A percentile compares a stretch with the other conserved stretches of the same genome.
Conservation (phyloP, 2,329 filamentous ascomycete genomes). For the Venturia carpophila region DNA sequence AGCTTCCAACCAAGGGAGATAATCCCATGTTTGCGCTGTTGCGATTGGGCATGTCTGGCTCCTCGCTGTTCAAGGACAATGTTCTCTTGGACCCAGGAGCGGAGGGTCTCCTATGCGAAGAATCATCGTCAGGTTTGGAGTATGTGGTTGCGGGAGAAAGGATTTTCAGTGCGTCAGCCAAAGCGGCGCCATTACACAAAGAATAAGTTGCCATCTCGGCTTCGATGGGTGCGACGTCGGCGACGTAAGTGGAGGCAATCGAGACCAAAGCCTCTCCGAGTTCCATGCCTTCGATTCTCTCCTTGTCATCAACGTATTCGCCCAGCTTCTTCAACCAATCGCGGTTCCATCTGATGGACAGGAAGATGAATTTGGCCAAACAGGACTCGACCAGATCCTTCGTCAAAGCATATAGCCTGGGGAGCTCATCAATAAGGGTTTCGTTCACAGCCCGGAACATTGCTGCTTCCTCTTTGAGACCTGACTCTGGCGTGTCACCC, state of each 20-base stretch:
- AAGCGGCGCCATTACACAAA: conserved; percentile 39
- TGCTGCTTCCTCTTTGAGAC: conserved; percentile 73
- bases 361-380: conserved; percentile 72
- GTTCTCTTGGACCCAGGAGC: conserved; percentile 34
- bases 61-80: conserved; percentile 34
- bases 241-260: conserved; percentile 10
- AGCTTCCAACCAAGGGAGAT: conserved; percentile 15
- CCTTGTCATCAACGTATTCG: conserved; percentile 58
- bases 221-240: conserved; percentile 5
- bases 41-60: conserved; percentile 18
- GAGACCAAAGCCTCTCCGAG: not conserved
- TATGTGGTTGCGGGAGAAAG: conserved; percentile 45
- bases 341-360: conserved; percentile 75
- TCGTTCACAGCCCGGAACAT: conserved; percentile 89
- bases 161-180: conserved; percentile 54
- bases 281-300: conserved; percentile 30
- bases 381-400: conserved; percentile 78
- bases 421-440: conserved; percentile 85
- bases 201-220: conserved; percentile 2
- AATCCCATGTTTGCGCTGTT: conserved; percentile 4
- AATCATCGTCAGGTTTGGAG: conserved; percentile 30
- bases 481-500: conserved; percentile 81
- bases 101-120: conserved; percentile 35
- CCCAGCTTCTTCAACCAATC: conserved; percentile 79
- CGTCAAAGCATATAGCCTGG: conserved; percentile 71